Base-by-base conservation (phyloP, 805 yeast genomes). In the Metschnikowia gruessii region DNA sequence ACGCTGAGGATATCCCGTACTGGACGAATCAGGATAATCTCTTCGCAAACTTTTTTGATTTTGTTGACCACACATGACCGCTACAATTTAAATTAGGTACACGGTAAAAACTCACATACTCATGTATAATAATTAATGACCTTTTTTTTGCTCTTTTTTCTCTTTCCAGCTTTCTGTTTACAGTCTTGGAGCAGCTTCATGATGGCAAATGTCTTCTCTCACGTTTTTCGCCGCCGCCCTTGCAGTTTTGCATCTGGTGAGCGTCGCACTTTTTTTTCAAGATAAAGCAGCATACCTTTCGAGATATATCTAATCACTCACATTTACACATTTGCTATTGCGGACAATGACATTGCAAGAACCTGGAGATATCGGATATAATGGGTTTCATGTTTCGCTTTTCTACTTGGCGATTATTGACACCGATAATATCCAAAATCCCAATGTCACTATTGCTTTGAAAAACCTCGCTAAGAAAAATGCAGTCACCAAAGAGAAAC, bases 391-490 rank as follows among this genome's bases (percentile, higher is more conserved):
- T 11, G 57, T 56, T 16, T 51, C 95, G 1, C 64, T 88, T 45
- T 83, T 83, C 59, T 90, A 87, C 63, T 77, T 88, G 12, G 95
- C 94, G 3, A 63, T 83, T 4, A 95, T 96, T 1, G 92, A 88
- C 54, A 56, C 63, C 3, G 56, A 61, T 12, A 36, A 42, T 5
- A 49, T 72, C 21, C 30, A 47, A 11, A 63, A 63, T 40, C 80
- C 86, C 8, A 75, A 75, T 38, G 63, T 85, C 46, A 76, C 77
- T 36, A 69, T 90, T 10, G 70, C 82, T n/a, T 85, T 90, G 70
- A 90, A 86, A 60, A 80, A 86, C 9, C 64, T 91, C 41, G 61
- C 85, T 61, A 91, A 90, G 64, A 80, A 85, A 59, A 96, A 90
- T 58, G 77, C 83, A 6, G 82, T 81, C n/a, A 92, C 98, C 0